Base-by-base conservation (phyloP, 345 rosid genomes). In the Barbarea vulgaris region DNA sequence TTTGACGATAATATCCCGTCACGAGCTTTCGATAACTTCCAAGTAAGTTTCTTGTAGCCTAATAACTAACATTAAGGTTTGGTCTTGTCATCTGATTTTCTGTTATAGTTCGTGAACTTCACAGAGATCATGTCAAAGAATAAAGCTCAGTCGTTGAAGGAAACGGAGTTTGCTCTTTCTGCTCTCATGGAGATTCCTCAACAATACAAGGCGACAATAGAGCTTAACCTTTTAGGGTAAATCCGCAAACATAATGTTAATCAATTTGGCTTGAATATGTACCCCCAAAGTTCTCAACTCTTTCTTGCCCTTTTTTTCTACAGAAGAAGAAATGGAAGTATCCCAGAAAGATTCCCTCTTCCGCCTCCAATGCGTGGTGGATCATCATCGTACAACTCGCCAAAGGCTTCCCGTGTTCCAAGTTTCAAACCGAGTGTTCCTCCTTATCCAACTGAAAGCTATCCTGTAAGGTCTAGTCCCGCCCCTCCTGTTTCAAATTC, bases 111-210 rank as follows among this genome's bases (percentile, higher is more conserved):
- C 64, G 99, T 96, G 70, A 96, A 96, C 69, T 96, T 91, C 69
- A 91, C 96, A 7, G 88, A 91, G 57, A 96, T 96, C 69, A 96
- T 93, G 99, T 70, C 87, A 55, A 96, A 91, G 87, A 87, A 84
- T 71, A 81, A 70, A 62, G 68, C 82, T 8, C 74, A 74, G 64
- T 70, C 85, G 6, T 81, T 89, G 68, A 96, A 87, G 83, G 98
- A 96, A 82, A 80, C 93, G 15, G 96, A 93, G 75, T 96, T 93
- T 80, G 96, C 99, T 9, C 91, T 96, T 33, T 67, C 98, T 65
- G 87, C 99, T 59, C 84, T 96, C 81, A 96, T 96, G 99, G 98
- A 96, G 74, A 84, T 96, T 73, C 99, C 99, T 54, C 76, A 91
- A 79, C 98, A 96, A 63, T 93, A 96, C 76, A 93, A 88, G 75